Evolutionary conservation across 352 stramenopile genomes (phyloP).

Genomic region (Pythium dissimile): DNA sequence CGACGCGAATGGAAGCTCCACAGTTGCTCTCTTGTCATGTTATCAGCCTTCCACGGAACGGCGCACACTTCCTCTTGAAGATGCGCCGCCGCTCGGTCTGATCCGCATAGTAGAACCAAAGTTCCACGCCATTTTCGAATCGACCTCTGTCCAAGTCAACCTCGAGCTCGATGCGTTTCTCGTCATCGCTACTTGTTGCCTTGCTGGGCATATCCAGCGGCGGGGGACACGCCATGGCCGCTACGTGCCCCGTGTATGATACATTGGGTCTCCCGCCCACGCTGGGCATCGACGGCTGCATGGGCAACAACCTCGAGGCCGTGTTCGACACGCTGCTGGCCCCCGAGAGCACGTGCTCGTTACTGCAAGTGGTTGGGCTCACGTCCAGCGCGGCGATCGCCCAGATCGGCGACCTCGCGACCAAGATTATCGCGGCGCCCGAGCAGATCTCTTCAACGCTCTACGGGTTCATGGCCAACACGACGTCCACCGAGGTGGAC

Average conservation of each 20-base stretch:
- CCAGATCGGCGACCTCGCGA: constrained; percentile 26
- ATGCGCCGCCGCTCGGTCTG: not conserved
- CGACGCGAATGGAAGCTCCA: not conserved
- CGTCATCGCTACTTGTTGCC: not conserved
- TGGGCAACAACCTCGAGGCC: constrained; percentile 42
- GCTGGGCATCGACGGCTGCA: constrained; percentile 45
- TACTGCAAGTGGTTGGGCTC: constrained; percentile 33
- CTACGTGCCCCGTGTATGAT: not conserved
- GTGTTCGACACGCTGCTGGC: constrained; percentile 29
- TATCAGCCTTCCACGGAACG: not conserved
- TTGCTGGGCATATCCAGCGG: no score
- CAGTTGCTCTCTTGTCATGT: not conserved
- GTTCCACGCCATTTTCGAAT: not conserved
- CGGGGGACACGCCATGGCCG: not conserved
- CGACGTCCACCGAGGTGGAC: constrained; percentile 30
- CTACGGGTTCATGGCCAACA: constrained; percentile 43
- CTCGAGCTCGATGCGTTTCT: not conserved
- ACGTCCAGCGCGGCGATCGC: constrained; percentile 28
- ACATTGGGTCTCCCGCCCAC: constrained; percentile 23
- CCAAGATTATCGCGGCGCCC: constrained; percentile 31
- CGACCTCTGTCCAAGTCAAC: not conserved
- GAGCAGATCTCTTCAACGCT: constrained; percentile 33
- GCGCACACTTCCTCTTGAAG: not conserved
- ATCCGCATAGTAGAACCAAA: no score
- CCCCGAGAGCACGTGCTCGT: constrained; percentile 33